Base-by-base conservation (phyloP, 2,329 filamentous ascomycete genomes). In the Botrytis galanthina region DNA sequence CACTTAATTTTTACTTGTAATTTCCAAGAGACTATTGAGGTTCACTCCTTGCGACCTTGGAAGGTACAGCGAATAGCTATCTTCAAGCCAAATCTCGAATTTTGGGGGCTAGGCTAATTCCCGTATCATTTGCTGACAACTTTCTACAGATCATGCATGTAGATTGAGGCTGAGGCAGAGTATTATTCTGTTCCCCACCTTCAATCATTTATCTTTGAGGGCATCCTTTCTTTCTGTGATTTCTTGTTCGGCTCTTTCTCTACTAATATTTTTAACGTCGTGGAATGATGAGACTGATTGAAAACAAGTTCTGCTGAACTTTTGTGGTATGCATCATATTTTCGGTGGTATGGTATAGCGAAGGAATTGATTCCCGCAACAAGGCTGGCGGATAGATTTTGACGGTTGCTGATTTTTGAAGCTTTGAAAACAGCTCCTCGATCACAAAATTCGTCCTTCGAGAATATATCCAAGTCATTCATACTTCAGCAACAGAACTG, bases 381-480 rank as follows among this genome's bases (percentile, higher is more conserved):
- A 60, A 60, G 57, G 57, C 57, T 60, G 57, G 29, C 57, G 22
- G 57, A 3, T 5, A 35, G 57, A 5, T 5, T 60, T 32, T 5
- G 32, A 60, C 20, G 18, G 20, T 37, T 60, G 57, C 32, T 60
- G 26, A 60, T 37, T 14, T 20, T 37, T 1, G 4, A 60, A 26
- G 2, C 4, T 5, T 26, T 22, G 20, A 26, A 35, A 26, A 22
- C 8, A 60, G 12, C 4, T 37, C 10, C 32, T 6, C 32, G 2
- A 60, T 26, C 32, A 20, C n/a, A 9, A 20, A 14, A 26, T 35
- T 60, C 54, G 18, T 8, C 16, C 14, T 32, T 59, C 6, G 29
- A 8, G n/a, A 0, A 20, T 32, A 59, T 32, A 32, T 32, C n/a
- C 26, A 1, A 51, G n/a, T 12, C 0, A 0, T n/a, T 4, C 12